Evolutionary conservation across 1,284 basidiomycete species (phyloP).

Genomic region (Cystobasidium pallidum): DNA sequence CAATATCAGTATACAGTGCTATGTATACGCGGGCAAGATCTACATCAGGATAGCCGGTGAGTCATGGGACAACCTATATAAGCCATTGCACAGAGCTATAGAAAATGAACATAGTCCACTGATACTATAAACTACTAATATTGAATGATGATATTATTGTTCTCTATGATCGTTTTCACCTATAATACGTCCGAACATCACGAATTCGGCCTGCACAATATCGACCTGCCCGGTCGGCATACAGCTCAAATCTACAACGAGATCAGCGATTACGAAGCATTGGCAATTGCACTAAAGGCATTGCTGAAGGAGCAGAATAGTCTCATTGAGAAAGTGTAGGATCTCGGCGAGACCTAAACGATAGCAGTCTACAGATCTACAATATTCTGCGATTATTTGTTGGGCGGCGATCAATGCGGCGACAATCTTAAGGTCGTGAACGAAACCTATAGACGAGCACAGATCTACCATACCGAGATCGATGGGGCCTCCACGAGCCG

Average conservation of each 20-base stretch:
- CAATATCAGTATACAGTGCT: constrained; percentile 43
- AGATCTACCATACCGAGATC: too few species aligned
- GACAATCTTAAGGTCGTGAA: too few species aligned
- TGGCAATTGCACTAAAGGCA: constrained; percentile 52
- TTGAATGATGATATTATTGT: constrained; percentile 34
- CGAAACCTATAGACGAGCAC: too few species aligned
- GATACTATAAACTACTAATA: too few species aligned
- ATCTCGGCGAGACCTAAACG: too few species aligned
- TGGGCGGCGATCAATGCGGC: too few species aligned
- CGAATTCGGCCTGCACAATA: neutral
- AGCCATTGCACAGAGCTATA: too few species aligned
- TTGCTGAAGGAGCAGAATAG: constrained; percentile 49
- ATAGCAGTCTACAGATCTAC: too few species aligned
- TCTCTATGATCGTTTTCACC: too few species aligned
- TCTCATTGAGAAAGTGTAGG: neutral
- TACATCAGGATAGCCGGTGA: constrained; percentile 45
- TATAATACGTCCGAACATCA: neutral
- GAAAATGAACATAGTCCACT: too few species aligned
- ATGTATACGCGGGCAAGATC: constrained; percentile 51
- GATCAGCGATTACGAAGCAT: constrained; percentile 56
- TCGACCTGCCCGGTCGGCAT: neutral
- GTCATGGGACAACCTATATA: neutral
- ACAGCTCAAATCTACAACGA: constrained; percentile 50
- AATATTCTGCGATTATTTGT: too few species aligned
- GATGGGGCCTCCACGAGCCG: too few species aligned